Evolutionary conservation across 1,284 basidiomycete genomes (phyloP).

Genomic region (Malassezia vespertilionis): DNA sequence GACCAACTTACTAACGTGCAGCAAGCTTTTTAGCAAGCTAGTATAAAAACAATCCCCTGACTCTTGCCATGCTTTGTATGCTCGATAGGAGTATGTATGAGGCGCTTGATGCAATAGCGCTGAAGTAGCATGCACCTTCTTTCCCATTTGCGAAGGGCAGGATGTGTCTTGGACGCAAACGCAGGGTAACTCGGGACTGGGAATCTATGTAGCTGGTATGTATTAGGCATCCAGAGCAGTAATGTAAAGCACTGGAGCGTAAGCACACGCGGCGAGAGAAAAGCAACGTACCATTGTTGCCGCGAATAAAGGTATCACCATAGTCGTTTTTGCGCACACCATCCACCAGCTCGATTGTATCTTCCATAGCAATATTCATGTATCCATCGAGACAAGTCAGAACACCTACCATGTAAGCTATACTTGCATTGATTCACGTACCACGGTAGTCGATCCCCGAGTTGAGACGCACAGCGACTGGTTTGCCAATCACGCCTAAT

Average conservation of each 20-base stretch:
- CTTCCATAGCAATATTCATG: slow-evolving; percentile 94
- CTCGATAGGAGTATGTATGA: not conserved
- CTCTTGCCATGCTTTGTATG: not conserved
- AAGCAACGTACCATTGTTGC: slow-evolving; percentile 74
- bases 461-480: slow-evolving; percentile 83
- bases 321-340: slow-evolving; percentile 74
- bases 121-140: too few relatives aligned
- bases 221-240: slow-evolving; percentile 17
- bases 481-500: slow-evolving; percentile 70
- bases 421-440: slow-evolving; percentile 48
- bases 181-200: too few relatives aligned
- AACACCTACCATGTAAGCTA: slow-evolving; percentile 55
- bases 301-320: slow-evolving; percentile 87
- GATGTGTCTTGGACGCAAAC: too few relatives aligned
- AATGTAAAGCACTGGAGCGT: slow-evolving; percentile 19
- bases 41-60: not conserved
- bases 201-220: too few relatives aligned
- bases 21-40: slow-evolving; percentile 39
- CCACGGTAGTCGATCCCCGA: slow-evolving; percentile 93
- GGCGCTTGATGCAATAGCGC: too few relatives aligned
- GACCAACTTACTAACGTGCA: slow-evolving; percentile 3
- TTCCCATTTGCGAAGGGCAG: too few relatives aligned
- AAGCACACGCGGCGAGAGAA: not conserved
- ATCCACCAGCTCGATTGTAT: slow-evolving; percentile 87
- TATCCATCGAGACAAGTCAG: slow-evolving; percentile 88